Percentiles rank a stretch among this genome's conserved stretches.
phyloP scores from a whole-genome alignment of 345 rosid genomes.

The Psidium friedrichsthalianum region DNA sequence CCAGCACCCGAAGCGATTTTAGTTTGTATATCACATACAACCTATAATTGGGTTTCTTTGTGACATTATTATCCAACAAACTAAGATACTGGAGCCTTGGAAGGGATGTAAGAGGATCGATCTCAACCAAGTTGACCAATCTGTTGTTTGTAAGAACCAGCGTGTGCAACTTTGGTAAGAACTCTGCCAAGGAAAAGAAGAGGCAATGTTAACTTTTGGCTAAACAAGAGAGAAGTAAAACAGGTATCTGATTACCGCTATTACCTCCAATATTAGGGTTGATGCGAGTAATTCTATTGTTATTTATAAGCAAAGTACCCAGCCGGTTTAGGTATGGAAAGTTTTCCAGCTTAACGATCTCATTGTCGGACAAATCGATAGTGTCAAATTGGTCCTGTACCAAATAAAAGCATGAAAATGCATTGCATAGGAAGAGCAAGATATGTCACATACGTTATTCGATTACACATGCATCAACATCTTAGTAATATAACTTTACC shows the following conservation, averaged over 20 bases:
- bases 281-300: constrained; percentile 89
- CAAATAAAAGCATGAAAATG: not conserved
- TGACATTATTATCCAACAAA: constrained; percentile 84
- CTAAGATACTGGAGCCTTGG: constrained; percentile 84
- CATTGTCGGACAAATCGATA: constrained; percentile 90
- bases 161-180: constrained; percentile 79
- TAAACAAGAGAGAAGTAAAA: not conserved
- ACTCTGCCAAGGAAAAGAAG: constrained; percentile 36
- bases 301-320: constrained; percentile 83
- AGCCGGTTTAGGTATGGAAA: constrained; percentile 77
- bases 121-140: constrained; percentile 95
- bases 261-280: constrained; percentile 85
- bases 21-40: constrained; percentile 85
- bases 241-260: not conserved
- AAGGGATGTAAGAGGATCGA: constrained; percentile 86
- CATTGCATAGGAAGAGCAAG: not conserved
- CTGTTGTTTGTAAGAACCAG: constrained; percentile 90
- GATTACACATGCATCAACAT: not conserved
- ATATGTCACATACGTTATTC: not conserved
- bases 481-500: not conserved
- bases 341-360: constrained; percentile 97
- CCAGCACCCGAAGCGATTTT: constrained; percentile 79
- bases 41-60: constrained; percentile 87
- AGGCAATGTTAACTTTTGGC: not conserved
- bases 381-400: constrained; percentile 98